Evolutionary conservation across 306 rosid species (phyloP), one percentile per base, ranked within the genome.

Genomic region (Astragalus glycyphyllos): DNA sequence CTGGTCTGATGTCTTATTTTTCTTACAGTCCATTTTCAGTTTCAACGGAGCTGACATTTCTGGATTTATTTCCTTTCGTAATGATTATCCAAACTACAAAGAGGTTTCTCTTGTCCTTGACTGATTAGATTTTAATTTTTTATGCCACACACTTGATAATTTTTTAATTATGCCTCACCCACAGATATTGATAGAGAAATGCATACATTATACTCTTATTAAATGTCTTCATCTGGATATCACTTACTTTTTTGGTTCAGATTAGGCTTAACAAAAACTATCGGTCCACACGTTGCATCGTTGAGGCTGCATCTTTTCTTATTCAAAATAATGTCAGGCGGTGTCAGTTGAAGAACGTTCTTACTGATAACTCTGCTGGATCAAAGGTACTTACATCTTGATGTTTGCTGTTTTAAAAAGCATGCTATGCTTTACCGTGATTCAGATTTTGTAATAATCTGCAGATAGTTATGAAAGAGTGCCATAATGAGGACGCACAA

Each of bases 11-110:
- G 31, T 12, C 71, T 66, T 63, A 29, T 76, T 84, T 65, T 57
- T 64, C 41, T 66, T 71, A 66, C 83, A 94, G 98, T 94, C 98
- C 78, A 94, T 94, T 83, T 94, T 90, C 87, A 86, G 98, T 82
- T 94, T 94, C 87, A 94, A 94, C 7, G 98, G 98, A 75, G 98
- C 98, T 38, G 96, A 94, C 56, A 62, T 79, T 82, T 87, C 96
- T 69, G 98, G 98, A 77, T 90, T 94, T 82, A 80, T 78, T 69
- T 94, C 96, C 41, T 94, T 90, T 49, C 89, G 89, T 75, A 86
- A 66, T 41, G 97, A 94, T 84, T 94, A 88, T 77, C 84, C 97
- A 65, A 83, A 83, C 67, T 71, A 76, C 88, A 94, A 82, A 83
- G 98, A 94, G 97, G 98, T 94, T 51, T 55, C 66, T 62, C 53